Evolutionary conservation across 192 early-diverging fungal genomes (phyloP), one percentile per base, ranked within the genome.

Genomic region (Glomus cerebriforme): DNA sequence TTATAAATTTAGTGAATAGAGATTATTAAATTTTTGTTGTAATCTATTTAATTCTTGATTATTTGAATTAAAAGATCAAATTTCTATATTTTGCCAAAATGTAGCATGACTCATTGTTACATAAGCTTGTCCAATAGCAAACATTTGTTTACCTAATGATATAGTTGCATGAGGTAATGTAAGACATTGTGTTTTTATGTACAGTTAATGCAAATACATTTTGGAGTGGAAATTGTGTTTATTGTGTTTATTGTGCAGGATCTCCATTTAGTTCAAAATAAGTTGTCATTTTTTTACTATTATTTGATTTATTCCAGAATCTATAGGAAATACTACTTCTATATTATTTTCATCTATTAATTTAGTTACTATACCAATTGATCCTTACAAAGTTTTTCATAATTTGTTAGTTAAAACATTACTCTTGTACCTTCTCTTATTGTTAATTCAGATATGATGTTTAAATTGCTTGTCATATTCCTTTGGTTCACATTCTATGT

Each of bases 121-220:
- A 3, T 70, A 70, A 6, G 37, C 35, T 70, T 70, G 68, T 5
- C 68, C 68, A 29, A n/a, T n/a, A n/a, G n/a, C n/a, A n/a, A n/a
- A n/a, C n/a, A n/a, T n/a, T n/a, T n/a, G n/a, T n/a, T n/a, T 1
- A 43, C 39, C 68, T 0, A 70, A n/a, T 7, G 19, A 45, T 29
- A 29, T 1, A 26, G 68, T 24, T 2, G 29, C 17, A 17, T 63
- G 62, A 7, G 62, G 62, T 22, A 63, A 22, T 1, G 62, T 63
- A 9, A 70, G 17, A 22, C 68, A 32, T 70, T 70, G 68, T 22
- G 29, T 22, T 70, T 70, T 70, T 24, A 70, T n/a, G n/a, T n/a
- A n/a, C n/a, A n/a, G n/a, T n/a, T n/a, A n/a, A n/a, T n/a, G n/a
- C n/a, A n/a, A n/a, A 70, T 19, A 22, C 19, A 43, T 70, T 70